These are phyloP conservation scores for Meripilus lineatus DNA, from an alignment of 1,284 basidiomycete genomes.

Conservation along the genomic window DNA sequence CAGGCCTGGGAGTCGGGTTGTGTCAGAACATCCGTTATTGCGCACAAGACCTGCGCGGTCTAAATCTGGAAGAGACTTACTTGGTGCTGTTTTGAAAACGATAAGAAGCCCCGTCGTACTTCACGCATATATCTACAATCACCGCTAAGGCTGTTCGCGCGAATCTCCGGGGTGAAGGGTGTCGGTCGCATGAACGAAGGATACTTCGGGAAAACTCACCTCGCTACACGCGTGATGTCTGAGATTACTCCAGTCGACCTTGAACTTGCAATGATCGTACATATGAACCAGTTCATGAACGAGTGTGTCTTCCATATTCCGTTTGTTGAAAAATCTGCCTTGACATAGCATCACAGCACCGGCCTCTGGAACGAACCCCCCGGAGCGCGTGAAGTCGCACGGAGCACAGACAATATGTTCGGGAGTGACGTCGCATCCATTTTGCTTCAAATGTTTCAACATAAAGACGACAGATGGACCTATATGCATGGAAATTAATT, in stretches of 20 bases:
- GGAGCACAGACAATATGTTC: constrained; percentile 79
- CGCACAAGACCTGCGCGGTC: constrained; percentile 4
- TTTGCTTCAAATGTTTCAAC: constrained; percentile 78
- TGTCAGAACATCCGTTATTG: constrained; percentile 8
- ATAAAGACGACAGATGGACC: constrained; percentile 86
- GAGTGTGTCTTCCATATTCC: constrained; percentile 90
- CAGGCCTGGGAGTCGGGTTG: constrained; percentile 55
- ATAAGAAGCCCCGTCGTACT: constrained; percentile 66
- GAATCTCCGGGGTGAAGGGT: constrained; percentile 57
- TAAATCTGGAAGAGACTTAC: constrained; percentile 35
- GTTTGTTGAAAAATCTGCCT: constrained; percentile 75
- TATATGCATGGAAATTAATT: constrained; percentile 27
- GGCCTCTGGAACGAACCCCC: constrained; percentile 77
- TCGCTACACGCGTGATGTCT: constrained; percentile 95
- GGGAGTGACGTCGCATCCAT: constrained; percentile 61
- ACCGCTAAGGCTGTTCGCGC: constrained; percentile 90
- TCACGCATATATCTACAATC: constrained; percentile 88
- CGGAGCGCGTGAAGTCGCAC: constrained; percentile 69
- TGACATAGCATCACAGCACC: constrained; percentile 82
- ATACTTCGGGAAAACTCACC: constrained; percentile 43
- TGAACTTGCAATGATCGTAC: constrained; percentile 93
- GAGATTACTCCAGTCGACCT: constrained; percentile 88
- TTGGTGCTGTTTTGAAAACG: constrained; percentile 93
- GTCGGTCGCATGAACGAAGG: constrained; percentile 1
- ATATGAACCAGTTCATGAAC: constrained; percentile 96